These are phyloP conservation scores for Beauveria pseudobassiana DNA, from an alignment of 2,329 filamentous ascomycete species.

Conservation along the genomic window DNA sequence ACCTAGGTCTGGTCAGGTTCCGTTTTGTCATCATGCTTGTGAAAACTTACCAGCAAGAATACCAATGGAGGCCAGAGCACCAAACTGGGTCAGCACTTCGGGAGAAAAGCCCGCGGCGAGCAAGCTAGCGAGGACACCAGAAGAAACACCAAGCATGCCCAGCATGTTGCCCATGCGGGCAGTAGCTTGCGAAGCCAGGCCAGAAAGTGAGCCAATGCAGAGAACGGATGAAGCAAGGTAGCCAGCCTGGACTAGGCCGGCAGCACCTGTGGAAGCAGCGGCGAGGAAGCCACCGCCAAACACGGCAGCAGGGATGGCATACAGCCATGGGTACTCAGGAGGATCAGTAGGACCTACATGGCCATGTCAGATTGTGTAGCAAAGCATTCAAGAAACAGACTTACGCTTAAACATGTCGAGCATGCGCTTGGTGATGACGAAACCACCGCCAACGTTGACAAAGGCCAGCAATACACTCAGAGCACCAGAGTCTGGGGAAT, in stretches of 20 bases:
- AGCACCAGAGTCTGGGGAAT: slow-evolving; percentile 69
- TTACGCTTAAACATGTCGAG: slow-evolving; percentile 79
- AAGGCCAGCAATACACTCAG: slow-evolving; percentile 77
- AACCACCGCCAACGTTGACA: slow-evolving; percentile 82
- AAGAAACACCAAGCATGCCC: slow-evolving; percentile 76
- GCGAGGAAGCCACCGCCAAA: slow-evolving; percentile 78
- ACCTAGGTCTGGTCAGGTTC: slow-evolving; percentile 30
- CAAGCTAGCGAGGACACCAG: slow-evolving; percentile 76
- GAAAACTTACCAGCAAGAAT: slow-evolving; percentile 46
- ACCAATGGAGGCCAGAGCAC: slow-evolving; percentile 65
- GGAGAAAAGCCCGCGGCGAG: slow-evolving; percentile 73
- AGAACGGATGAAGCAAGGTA: slow-evolving; percentile 79
- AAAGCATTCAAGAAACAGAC: slow-evolving; percentile 14
- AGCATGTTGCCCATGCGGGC: slow-evolving; percentile 80
- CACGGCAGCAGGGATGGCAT: slow-evolving; percentile 66
- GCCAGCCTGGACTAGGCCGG: slow-evolving; percentile 77
- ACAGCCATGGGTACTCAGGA: slow-evolving; percentile 82
- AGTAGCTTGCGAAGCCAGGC: slow-evolving; percentile 73
- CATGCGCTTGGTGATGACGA: slow-evolving; percentile 90
- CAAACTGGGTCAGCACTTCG: slow-evolving; percentile 73
- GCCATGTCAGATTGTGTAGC: slow-evolving; percentile 12
- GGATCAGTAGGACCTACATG: slow-evolving; percentile 66
- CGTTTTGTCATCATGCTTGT: background rate
- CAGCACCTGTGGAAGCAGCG: slow-evolving; percentile 72
- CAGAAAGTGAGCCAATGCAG: slow-evolving; percentile 77